A percentile compares a stretch with the other conserved stretches of the same genome.
Evolutionary conservation across 78 protist species (phyloP).

Genomic region (Capsaspora owczarzaki): DNA sequence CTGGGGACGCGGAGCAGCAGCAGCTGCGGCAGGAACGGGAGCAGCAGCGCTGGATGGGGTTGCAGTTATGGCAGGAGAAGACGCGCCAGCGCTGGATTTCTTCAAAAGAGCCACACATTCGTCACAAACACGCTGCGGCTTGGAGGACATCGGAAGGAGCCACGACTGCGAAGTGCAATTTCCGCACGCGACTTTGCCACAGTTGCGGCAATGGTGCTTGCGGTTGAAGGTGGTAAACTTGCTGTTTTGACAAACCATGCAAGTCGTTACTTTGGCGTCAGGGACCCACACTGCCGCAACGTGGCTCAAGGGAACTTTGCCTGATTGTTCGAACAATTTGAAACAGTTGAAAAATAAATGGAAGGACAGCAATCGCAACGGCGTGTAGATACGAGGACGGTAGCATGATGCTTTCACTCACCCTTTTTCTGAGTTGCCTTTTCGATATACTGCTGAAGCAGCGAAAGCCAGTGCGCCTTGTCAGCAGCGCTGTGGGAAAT

Average conservation of each 20-base stretch:
- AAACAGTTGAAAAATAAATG: no score
- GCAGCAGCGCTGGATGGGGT: not conserved
- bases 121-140: conserved; percentile 1
- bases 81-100: no score
- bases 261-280: not conserved
- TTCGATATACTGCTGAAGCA: not conserved
- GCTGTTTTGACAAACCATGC: not conserved
- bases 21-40: not conserved
- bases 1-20: not conserved
- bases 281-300: conserved; percentile 6
- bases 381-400: no score
- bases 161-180: not conserved
- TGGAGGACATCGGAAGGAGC: not conserved
- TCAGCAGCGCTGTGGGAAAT: not conserved
- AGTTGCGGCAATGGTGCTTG: conserved; percentile 3
- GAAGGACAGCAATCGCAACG: no score
- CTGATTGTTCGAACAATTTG: no score
- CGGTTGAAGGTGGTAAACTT: not conserved
- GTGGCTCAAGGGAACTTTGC: not conserved
- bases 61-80: not conserved
- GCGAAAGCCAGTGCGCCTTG: not conserved
- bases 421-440: not conserved
- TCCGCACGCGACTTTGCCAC: not conserved
- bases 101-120: not conserved
- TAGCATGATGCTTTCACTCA: not conserved